Evolutionary conservation across 495 filamentous ascomycete species (phyloP), one percentile per base, ranked within the genome.

Genomic region (Penicillium coprophilum): DNA sequence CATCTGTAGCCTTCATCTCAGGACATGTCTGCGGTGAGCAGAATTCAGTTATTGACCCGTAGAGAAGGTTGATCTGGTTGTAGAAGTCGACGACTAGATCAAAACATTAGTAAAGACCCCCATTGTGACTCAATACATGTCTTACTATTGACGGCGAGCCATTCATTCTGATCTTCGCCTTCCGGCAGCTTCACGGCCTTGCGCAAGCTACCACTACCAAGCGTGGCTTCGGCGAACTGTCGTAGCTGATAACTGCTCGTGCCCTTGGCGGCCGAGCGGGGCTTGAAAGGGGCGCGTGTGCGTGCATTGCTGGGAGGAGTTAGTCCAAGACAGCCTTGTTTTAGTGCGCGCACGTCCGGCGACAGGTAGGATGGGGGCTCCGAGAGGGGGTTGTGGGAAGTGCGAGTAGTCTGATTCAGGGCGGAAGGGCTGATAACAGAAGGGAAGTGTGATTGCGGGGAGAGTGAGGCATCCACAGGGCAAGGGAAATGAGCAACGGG

Each of bases 1-100:
- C 94, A 76, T 98, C 94, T 9, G 94, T 97, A 24, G 94, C 94
- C 75, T 98, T 98, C 94, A 98, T 98, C 77, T 97, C 94, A 3
- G 93, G 94, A 70, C 94, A 98, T 50, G 91, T 90, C 62, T 90
- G 88, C 24, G 94, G 94, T 23, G 94, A 97, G 78, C 94, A 98
- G 75, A 97, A 98, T 66, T 98, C 94, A 51, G 94, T 98, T 69
- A 98, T 97, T 53, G 94, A 92, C 56, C 94, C 94, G 72, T 98
- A 98, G 51, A 98, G 87, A 24, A 98, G 85, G 76, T 98, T 98
- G 72, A 97, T 94, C 72, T 98, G 94, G 76, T 97, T 98, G 84
- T 97, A 98, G 75, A 98, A 98, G 72, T 98, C 94, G 76, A 98
- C 94, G 67, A 98, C 93, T 96, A 62, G 43, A 45, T 39, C 30